Base-by-base conservation (phyloP, 495 filamentous ascomycete genomes). In the Cryomyces minteri region DNA sequence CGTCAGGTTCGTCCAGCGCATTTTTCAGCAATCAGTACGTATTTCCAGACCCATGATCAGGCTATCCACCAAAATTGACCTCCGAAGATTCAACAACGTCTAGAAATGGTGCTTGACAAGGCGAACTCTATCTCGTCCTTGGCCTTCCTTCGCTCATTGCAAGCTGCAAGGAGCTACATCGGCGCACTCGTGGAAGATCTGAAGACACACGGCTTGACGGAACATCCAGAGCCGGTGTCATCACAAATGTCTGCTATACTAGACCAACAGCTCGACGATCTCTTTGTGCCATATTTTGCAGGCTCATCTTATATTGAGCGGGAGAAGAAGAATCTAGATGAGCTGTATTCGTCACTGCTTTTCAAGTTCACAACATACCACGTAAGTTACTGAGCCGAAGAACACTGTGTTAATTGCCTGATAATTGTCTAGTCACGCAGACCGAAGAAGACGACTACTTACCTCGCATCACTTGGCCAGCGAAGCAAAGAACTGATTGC, bases 351-450 rank as follows among this genome's bases (percentile, higher is more conserved):
- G 28, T 94, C 88, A 0, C 58, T 99, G 37, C 69, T 96, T 25
- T 92, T 99, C 72, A 94, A 85, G 58, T 99, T 92, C 57, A 90
- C 80, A 32, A 79, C 87, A 31, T 96, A 85, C 55, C 92, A 99
- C 56, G 61, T 62, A 49, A 46, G 59, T 33, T 5, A 11, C 39
- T 25, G 18, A 25, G 18, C 18, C 18, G 18, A 25, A 25, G 18
- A 1, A 25, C 39, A 2, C 36, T 25, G 12, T 2, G 30, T 7
- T 34, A 8, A 14, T 11, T 18, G 18, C 9, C 34, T 40, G 18
- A 53, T 38, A 46, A 12, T 40, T 46, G 4, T 18, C 8, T 41
- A 63, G 58, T 84, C 83, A 1, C 70, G 82, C 47, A 66, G 83
- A 47, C 82, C 84, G 59, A 93, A 88, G 69, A 68, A 71, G 28